Base-by-base conservation (phyloP, 2,329 filamentous ascomycete species). In the Fusarium chuoi region DNA sequence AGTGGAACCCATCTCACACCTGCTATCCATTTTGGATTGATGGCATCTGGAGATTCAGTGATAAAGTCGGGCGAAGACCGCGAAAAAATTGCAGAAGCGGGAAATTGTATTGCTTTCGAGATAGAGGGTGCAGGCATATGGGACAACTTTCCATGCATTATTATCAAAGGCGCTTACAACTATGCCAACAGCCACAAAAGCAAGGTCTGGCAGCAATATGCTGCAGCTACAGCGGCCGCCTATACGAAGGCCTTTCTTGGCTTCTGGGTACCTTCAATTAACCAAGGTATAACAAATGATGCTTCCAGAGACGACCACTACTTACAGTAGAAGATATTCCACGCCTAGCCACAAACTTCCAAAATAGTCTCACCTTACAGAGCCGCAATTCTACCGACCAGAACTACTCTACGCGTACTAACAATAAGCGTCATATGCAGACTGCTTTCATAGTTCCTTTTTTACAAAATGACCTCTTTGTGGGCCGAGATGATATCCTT, bases 271-370 rank as follows among this genome's bases (percentile, higher is more conserved):
- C 15, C n/a, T 44, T 44, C 15, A 6, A 0, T 3, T 44, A 5
- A 1, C 1, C n/a, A 24, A 24, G 15, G n/a, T 44, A 2, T 2
- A 15, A 5, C 5, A 15, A 1, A 42, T 0, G 13, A n/a, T 6
- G 41, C 8, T 6, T 11, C 41, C 28, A 28, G 28, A 7, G 28
- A 28, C 28, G 28, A 28, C 0, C 14, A 42, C 6, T n/a, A 14
- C 7, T 24, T 6, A 4, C 6, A 6, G 7, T 17, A 6, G 22
- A 42, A 17, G 41, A 24, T 11, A 17, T n/a, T 42, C 10, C 7
- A 15, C 0, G 14, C 5, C 8, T 13, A 41, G 20, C 22, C 0
- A 1, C 22, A 4, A 41, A 3, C 33, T 15, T 35, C 33, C 11
- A 33, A 3, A 14, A 1, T 7, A 7, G 20, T 4, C 38, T 41